Evolutionary conservation across 148 eudicot genomes (phyloP), one percentile per base, ranked within the genome.

Genomic region (Cornus florida): DNA sequence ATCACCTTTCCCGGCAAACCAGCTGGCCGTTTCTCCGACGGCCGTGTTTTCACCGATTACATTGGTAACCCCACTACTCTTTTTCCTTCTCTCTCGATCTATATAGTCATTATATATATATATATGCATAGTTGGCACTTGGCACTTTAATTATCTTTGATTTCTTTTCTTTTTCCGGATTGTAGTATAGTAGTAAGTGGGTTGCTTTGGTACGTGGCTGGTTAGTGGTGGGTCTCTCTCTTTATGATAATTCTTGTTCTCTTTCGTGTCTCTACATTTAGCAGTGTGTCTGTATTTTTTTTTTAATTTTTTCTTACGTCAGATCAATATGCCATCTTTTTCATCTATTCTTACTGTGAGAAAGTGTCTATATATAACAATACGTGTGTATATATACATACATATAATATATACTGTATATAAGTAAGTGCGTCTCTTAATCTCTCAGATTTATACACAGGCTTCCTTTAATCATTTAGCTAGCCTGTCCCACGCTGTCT

Each of bases 21-120:
- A 4, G 75, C 94, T n/a, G 98, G 98, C 22, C 91, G 98, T 10
- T 95, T 89, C 76, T 94, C 97, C 67, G 92, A 94, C 64, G 97
- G 98, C 17, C 94, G 93, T 24, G 84, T 94, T 48, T 91, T 91
- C 82, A 90, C 96, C 7, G 98, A 95, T 82, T 95, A 75, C 73
- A 68, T 95, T 67, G 98, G 98, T 91, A 33, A 69, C 71, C 24
- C 38, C 78, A 17, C 33, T 72, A 11, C 3, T 5, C 35, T 43
- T 24, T n/a, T 14, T 41, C 32, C 14, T 31, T 46, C 57, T 13
- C 32, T 48, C 23, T 28, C 11, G 24, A 12, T 48, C 23, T 24
- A 60, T 28, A n/a, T 48, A 13, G 1, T 38, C 28, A 72, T 43
- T 24, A 17, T 62, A 62, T 6, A 62, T 60, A 62, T 60, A 50